Evolutionary conservation across 2,329 filamentous ascomycete genomes (phyloP), one percentile per base, ranked within the genome.

Genomic region (Fusarium verrucosum): DNA sequence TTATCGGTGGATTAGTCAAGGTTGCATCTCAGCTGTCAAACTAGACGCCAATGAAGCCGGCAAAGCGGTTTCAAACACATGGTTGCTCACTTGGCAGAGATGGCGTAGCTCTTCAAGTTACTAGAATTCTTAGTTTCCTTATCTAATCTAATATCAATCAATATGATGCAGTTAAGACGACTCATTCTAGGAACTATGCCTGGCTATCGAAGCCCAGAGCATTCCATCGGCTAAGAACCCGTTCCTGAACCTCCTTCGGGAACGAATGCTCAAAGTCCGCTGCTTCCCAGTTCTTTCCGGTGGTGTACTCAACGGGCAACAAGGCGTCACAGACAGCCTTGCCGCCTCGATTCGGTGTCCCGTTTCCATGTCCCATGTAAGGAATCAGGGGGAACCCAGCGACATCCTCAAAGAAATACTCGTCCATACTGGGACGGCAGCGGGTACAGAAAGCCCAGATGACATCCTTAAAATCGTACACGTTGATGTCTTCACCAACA

Each of bases 381-480:
- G 81, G 81, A 17, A 80, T 78, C 1, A 84, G 63, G 0, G 78
- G 77, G 53, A 82, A 82, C 0, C 76, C 79, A 0, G 65, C 66
- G 3, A 78, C 76, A 28, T 83, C 77, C 13, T 82, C 77, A 50
- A 76, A 83, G 47, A 78, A 72, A 4, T 70, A 74, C 66, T 84
- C 81, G 38, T 83, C 81, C 5, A 69, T 62, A 1, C 70, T 72
- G 0, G 81, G 81, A 1, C 81, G 74, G 58, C 82, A 85, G 3
- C 81, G 73, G 1, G 82, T 84, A 6, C 72, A 74, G 52, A 80
- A 82, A 0, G 82, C 81, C 78, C 78, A 85, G 47, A 82, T 79
- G 4, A 84, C 76, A 32, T 83, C 80, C 32, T 79, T 78, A 37
- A 73, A 73, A 35, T 81, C 62, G 58, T 79, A 80, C 1, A 80